Evolutionary conservation across 805 yeast species (phyloP).

Genomic region (Kodamaea hsintzibuensis): DNA sequence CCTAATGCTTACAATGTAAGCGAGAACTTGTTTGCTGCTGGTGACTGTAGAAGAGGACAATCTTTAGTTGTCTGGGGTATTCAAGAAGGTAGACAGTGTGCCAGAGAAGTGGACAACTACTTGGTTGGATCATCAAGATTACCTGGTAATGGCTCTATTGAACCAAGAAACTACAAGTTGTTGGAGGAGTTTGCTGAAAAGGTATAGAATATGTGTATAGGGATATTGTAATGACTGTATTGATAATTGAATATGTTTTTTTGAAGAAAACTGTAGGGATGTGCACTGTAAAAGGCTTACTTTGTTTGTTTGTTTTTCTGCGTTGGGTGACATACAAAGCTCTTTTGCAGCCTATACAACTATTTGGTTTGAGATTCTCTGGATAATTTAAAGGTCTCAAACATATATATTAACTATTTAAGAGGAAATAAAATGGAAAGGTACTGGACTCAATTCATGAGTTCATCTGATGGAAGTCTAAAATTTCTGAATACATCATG

Average conservation of each 20-base stretch:
- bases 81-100: constrained; percentile 99
- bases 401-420: no score
- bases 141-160: constrained; percentile 94
- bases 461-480: constrained; percentile 86
- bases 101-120: constrained; percentile 83
- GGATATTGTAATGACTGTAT: constrained; percentile 1
- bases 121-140: constrained; percentile 77
- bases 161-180: constrained; percentile 75
- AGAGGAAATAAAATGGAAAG: no score
- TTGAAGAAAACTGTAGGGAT: no score
- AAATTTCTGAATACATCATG: constrained; percentile 97
- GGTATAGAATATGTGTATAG: constrained; percentile 28
- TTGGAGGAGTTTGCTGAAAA: constrained; percentile 75
- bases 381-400: no score
- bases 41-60: constrained; percentile 99
- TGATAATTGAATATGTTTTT: not conserved
- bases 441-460: not conserved
- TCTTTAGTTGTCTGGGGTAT: constrained; percentile 99
- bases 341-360: no score
- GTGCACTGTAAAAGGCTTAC: no score
- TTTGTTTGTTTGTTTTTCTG: no score
- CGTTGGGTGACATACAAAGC: no score
- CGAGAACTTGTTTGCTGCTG: constrained; percentile 87
- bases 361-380: no score
- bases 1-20: constrained; percentile 67